These are phyloP conservation scores for Phaffia rhodozyma DNA, from an alignment of 1,284 basidiomycete species.

Conservation along the genomic window DNA sequence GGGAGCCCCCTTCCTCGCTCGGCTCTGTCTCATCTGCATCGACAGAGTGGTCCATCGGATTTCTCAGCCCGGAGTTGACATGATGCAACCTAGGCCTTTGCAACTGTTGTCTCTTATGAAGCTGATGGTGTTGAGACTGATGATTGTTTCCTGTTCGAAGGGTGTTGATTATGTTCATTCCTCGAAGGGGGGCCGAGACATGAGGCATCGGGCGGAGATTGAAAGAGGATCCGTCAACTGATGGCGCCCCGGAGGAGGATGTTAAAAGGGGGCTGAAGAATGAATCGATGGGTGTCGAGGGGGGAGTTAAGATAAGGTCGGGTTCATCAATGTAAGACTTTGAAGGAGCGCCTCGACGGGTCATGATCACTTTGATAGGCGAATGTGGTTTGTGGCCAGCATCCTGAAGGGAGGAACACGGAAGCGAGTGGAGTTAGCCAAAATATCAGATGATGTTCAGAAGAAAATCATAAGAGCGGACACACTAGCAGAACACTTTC, in stretches of 20 bases:
- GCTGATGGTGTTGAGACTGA: background rate
- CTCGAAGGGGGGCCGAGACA: background rate
- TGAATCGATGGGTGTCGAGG: slow-evolving; percentile 17
- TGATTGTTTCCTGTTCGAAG: background rate
- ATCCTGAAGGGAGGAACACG: slow-evolving; percentile 23
- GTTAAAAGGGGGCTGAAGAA: background rate
- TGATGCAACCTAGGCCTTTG: no score
- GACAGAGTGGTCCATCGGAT: background rate
- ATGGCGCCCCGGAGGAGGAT: background rate
- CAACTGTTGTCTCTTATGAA: no score
- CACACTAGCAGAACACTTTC: slow-evolving; percentile 45
- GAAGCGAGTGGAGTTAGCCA: background rate
- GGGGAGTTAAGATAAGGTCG: slow-evolving; percentile 24
- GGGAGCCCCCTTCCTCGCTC: no score
- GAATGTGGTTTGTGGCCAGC: slow-evolving; percentile 41
- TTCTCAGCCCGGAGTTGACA: background rate
- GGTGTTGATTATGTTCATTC: slow-evolving; percentile 1
- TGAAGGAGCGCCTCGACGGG: slow-evolving; percentile 36
- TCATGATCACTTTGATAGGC: slow-evolving; percentile 41
- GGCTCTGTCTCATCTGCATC: no score
- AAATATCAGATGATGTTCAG: slow-evolving; percentile 9
- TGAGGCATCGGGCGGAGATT: background rate
- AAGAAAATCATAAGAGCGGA: background rate
- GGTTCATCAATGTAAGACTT: slow-evolving; percentile 18
- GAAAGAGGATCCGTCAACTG: background rate